A percentile compares a stretch with the other conserved stretches of the same genome.
Conservation (phyloP, 441 rosid genomes). For the Pelargonium myrrhifolium region DNA sequence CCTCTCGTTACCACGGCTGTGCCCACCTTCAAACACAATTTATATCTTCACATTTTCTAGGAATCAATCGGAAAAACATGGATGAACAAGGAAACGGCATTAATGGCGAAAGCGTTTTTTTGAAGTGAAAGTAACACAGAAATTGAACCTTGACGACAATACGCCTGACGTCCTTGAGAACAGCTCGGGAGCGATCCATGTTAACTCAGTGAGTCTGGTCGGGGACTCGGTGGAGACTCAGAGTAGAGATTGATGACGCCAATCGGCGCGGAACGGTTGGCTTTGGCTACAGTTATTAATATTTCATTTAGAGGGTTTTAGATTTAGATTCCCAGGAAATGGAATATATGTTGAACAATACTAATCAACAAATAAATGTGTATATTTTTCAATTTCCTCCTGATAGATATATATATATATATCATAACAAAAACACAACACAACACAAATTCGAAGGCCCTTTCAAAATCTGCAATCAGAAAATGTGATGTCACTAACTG, state of each 20-base stretch:
- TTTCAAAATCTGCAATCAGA: background rate
- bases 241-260: background rate
- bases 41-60: background rate
- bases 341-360: background rate
- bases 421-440: too few species aligned
- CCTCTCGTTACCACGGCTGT: constrained; percentile 91
- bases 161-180: constrained; percentile 76
- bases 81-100: background rate
- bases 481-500: background rate
- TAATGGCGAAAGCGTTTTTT: background rate
- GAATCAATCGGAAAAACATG: background rate
- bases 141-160: constrained; percentile 67
- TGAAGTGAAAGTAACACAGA: background rate
- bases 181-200: constrained; percentile 60
- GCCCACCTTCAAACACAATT: constrained; percentile 58
- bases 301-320: background rate
- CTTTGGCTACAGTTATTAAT: too few species aligned
- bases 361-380: too few species aligned
- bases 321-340: background rate
- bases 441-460: too few species aligned
- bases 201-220: too few species aligned
- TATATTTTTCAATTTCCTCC: background rate
- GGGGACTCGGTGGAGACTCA: background rate
- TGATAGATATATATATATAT: too few species aligned
- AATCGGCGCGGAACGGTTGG: background rate